A percentile compares a stretch with the other conserved stretches of the same genome.
These are phyloP conservation scores for Byssochlamys sp. DNA, from an alignment of 2,329 filamentous ascomycete genomes.

Conservation along the genomic window DNA sequence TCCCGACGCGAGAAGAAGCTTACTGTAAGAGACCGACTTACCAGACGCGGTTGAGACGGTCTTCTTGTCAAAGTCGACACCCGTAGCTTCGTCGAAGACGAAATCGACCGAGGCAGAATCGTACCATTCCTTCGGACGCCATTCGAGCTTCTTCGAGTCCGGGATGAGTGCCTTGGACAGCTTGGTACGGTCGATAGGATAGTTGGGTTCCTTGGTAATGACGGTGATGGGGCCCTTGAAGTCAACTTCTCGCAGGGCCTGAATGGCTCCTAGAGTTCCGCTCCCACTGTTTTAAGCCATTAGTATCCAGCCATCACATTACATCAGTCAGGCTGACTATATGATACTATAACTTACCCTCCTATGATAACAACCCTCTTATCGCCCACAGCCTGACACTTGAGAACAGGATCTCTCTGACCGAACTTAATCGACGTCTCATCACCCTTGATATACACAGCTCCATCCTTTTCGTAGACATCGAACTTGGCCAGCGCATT, in stretches of 20 bases:
- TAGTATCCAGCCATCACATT: not conserved
- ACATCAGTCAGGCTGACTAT: not conserved
- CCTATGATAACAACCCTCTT: slow-evolving; percentile 50
- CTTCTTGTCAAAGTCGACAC: slow-evolving; percentile 66
- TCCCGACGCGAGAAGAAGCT: slow-evolving; percentile 82
- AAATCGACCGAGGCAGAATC: slow-evolving; percentile 50
- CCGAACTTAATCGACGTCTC: slow-evolving; percentile 68
- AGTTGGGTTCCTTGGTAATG: slow-evolving; percentile 72
- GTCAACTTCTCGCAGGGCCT: slow-evolving; percentile 71
- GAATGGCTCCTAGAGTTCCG: slow-evolving; percentile 69
- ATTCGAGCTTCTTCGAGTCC: slow-evolving; percentile 67
- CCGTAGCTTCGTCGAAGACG: slow-evolving; percentile 53
- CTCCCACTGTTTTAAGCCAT: slow-evolving; percentile 50
- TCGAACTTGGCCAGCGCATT: slow-evolving; percentile 79
- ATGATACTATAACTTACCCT: too few relatives aligned
- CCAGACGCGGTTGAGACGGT: slow-evolving; percentile 66
- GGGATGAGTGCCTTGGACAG: slow-evolving; percentile 85
- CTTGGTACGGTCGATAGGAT: slow-evolving; percentile 88
- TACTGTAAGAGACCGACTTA: slow-evolving; percentile 65
- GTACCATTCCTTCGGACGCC: slow-evolving; percentile 70
- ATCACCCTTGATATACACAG: slow-evolving; percentile 73
- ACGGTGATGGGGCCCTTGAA: slow-evolving; percentile 73
- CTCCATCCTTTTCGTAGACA: slow-evolving; percentile 68
- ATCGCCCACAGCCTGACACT: slow-evolving; percentile 51
- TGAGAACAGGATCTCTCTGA: slow-evolving; percentile 62